Evolutionary conservation across 805 yeast species (phyloP), one percentile per base, ranked within the genome.

Genomic region (Starmera pachycereana): DNA sequence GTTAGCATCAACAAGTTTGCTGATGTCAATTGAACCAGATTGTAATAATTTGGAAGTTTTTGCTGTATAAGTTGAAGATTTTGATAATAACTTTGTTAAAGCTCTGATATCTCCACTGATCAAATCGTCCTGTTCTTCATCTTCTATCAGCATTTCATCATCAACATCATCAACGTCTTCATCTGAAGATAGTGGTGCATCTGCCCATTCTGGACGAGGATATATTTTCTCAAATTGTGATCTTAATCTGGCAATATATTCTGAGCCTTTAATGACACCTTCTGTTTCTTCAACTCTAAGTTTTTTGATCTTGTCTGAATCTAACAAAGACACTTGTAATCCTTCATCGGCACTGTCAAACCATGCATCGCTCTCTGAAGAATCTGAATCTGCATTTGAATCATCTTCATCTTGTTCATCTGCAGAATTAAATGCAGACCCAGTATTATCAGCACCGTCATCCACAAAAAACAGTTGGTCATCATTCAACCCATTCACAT

Each of bases 1-100:
- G 54, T 88, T 90, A 33, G 95, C 97, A 63, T 92, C 97, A 47
- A 81, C 82, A 35, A 92, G 68, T 45, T 96, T 72, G n/a, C 78
- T 61, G 31, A 92, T 84, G 47, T 87, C 87, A 27, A 92, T 63
- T 41, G 69, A 72, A 38, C 72, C 69, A 4, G 92, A 74, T 18
- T 92, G 81, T 40, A 92, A 66, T 36, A 88, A 58, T 54, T 69
- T 76, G 32, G 72, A 58, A 22, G 68, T 60, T 18, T 39, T 51
- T 40, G 62, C 63, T 41, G 65, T 62, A 45, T 64, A 61, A 6
- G 64, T 59, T 47, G 68, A 72, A 38, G 69, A 51, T 10, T 58
- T 51, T 42, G 60, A 56, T 31, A 66, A 49, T 27, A 66, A 56
- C 44, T 59, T 65, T 4, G 63, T 47, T n/a, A 66, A 47, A 1